Conservation (phyloP, 1,139 yeast species). For the Yamadazyma buinensis region DNA sequence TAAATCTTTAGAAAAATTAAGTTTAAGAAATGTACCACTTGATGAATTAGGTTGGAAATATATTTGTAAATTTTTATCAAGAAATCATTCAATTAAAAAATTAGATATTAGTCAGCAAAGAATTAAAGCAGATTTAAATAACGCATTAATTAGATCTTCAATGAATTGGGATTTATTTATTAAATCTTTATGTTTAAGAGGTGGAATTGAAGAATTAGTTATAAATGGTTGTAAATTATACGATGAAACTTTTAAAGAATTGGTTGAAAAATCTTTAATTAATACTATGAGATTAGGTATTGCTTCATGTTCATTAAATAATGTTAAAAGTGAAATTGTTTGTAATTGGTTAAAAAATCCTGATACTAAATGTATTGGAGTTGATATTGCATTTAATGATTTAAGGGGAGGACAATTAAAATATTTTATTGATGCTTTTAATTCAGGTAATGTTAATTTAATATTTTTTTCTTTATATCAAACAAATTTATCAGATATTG, state of each 20-base stretch:
- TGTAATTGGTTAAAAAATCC: constrained; percentile 60
- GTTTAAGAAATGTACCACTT: constrained; percentile 75
- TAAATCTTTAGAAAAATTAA: constrained; percentile 60
- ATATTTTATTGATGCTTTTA: constrained; percentile 45
- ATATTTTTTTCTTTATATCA: constrained; percentile 71
- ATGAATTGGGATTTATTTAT: constrained; percentile 78
- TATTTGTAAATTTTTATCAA: constrained; percentile 66
- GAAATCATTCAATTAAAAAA: constrained; percentile 55
- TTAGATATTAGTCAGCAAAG: constrained; percentile 81
- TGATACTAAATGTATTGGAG: constrained; percentile 62
- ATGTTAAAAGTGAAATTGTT: constrained; percentile 52
- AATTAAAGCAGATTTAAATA: constrained; percentile 48
- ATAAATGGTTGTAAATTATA: constrained; percentile 74
- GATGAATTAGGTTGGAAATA: constrained; percentile 69
- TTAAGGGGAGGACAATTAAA: constrained; percentile 51
- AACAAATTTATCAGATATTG: constrained; percentile 53
- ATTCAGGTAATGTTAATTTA: constrained; percentile 36
- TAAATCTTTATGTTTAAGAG: constrained; percentile 52
- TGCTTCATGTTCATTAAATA: constrained; percentile 65
- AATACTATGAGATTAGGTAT: constrained; percentile 71
- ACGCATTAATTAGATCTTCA: constrained; percentile 48
- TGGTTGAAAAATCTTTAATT: constrained; percentile 52
- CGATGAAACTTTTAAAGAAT: constrained; percentile 44
- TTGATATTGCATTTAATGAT: constrained; percentile 83
- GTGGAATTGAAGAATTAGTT: constrained; percentile 80